These are phyloP conservation scores for Lepidium campestre DNA, from an alignment of 441 rosid species.

Conservation along the genomic window DNA sequence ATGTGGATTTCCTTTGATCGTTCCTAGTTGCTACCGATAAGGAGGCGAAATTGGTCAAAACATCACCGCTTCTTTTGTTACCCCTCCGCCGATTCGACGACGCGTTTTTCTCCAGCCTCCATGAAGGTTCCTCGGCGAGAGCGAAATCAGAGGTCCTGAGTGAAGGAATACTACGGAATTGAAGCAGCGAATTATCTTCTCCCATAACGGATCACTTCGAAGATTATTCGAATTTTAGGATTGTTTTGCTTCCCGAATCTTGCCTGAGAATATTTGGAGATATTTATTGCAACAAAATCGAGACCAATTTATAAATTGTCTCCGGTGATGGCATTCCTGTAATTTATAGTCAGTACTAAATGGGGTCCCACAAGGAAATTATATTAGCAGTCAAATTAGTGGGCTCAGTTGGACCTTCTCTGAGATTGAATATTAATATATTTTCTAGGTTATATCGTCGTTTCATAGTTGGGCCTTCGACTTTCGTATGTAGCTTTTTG, in stretches of 20 bases:
- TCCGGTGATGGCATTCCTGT: conserved; percentile 15
- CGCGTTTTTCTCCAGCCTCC: not conserved
- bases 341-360: not conserved
- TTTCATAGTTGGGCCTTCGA: no score
- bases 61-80: conserved; percentile 10
- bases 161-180: conserved; percentile 35
- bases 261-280: conserved; percentile 9
- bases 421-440: no score
- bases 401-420: conserved; percentile 27
- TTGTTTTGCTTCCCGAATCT: not conserved
- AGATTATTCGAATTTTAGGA: not conserved
- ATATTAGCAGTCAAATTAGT: conserved; percentile 1
- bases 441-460: no score
- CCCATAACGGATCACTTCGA: conserved; percentile 35
- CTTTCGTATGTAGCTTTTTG: no score
- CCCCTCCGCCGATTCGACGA: not conserved
- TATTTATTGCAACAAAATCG: conserved; percentile 4
- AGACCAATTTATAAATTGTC: conserved; percentile 12
- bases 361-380: not conserved
- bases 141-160: conserved; percentile 36
- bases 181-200: conserved; percentile 38
- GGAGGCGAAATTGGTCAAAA: conserved; percentile 21
- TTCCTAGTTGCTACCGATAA: conserved; percentile 14
- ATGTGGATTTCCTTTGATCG: conserved; percentile 3
- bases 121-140: conserved; percentile 19